phyloP scores from a whole-genome alignment of 2,329 filamentous ascomycete species.

The Apiospora pterosperma region DNA sequence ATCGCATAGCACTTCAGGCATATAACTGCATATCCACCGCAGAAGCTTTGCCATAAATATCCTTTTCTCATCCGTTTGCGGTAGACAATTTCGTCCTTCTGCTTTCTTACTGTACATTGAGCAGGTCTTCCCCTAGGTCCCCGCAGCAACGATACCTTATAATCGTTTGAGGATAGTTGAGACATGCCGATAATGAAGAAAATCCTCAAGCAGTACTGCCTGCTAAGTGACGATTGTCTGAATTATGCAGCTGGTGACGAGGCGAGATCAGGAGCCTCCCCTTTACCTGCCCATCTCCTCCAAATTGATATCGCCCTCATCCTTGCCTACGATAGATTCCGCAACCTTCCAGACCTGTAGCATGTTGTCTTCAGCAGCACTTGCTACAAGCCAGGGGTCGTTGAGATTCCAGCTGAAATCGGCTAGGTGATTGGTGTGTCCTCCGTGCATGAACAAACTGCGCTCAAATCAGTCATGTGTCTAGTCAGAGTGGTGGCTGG shows the following conservation, averaged over 20 bases:
- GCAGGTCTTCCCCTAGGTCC: background rate
- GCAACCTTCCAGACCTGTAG: slow-evolving; percentile 92
- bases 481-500: background rate
- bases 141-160: background rate
- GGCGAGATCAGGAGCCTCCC: background rate
- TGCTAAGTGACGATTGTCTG: background rate
- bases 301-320: slow-evolving; percentile 70
- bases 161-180: too few relatives aligned
- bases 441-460: slow-evolving; percentile 96
- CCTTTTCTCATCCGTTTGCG: background rate
- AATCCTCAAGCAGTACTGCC: background rate
- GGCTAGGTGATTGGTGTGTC: slow-evolving; percentile 92
- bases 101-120: background rate
- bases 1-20: background rate
- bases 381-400: slow-evolving; percentile 94
- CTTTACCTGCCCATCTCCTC: slow-evolving; percentile 69
- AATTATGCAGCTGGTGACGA: background rate
- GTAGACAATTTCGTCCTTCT: background rate
- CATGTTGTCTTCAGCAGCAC: slow-evolving; percentile 93
- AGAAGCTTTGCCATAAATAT: background rate
- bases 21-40: background rate
- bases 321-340: slow-evolving; percentile 75
- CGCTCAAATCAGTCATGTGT: slow-evolving; percentile 10
- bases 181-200: too few relatives aligned
- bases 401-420: slow-evolving; percentile 99